These are phyloP conservation scores for Apiotrichum mycotoxinovorans DNA, from an alignment of 1,284 basidiomycete species.

Conservation along the genomic window DNA sequence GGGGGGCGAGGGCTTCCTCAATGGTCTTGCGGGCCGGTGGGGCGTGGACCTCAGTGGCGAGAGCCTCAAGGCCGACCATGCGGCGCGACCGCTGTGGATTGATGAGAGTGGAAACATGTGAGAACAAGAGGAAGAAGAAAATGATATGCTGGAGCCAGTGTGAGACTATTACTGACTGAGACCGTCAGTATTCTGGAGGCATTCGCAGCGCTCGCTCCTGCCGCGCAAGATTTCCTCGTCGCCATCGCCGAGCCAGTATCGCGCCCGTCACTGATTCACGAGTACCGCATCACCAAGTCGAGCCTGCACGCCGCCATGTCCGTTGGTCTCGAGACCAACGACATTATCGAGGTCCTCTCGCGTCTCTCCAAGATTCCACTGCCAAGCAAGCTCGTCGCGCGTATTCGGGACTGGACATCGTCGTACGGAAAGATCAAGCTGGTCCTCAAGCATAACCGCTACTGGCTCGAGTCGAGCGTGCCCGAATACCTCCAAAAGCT, in stretches of 20 bases:
- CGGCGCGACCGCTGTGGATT: slow-evolving; percentile 88
- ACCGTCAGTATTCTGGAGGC: slow-evolving; percentile 72
- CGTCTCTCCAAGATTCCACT: slow-evolving; percentile 89
- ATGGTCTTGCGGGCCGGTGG: slow-evolving; percentile 30
- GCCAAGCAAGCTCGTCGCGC: slow-evolving; percentile 71
- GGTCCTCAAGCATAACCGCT: slow-evolving; percentile 93
- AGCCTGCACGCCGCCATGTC: slow-evolving; percentile 98
- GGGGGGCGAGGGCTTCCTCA: slow-evolving; percentile 30
- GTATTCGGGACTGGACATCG: slow-evolving; percentile 84
- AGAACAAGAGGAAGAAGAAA: not conserved
- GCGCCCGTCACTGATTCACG: slow-evolving; percentile 95
- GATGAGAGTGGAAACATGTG: slow-evolving; percentile 85
- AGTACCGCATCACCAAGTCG: slow-evolving; percentile 97
- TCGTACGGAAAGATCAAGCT: slow-evolving; percentile 97
- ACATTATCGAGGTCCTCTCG: slow-evolving; percentile 94
- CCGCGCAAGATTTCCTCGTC: slow-evolving; percentile 96
- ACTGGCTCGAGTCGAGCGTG: slow-evolving; percentile 89
- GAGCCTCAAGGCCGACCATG: slow-evolving; percentile 82
- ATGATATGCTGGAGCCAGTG: not conserved
- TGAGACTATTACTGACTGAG: not conserved
- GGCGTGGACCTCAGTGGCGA: slow-evolving; percentile 54
- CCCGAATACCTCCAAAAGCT: slow-evolving; percentile 83
- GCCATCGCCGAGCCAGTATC: slow-evolving; percentile 99
- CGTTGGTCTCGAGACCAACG: slow-evolving; percentile 93
- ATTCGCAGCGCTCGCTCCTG: slow-evolving; percentile 93